Evolutionary conservation across 257 asterid genomes (phyloP).

Genomic region (Scutellaria minor): DNA sequence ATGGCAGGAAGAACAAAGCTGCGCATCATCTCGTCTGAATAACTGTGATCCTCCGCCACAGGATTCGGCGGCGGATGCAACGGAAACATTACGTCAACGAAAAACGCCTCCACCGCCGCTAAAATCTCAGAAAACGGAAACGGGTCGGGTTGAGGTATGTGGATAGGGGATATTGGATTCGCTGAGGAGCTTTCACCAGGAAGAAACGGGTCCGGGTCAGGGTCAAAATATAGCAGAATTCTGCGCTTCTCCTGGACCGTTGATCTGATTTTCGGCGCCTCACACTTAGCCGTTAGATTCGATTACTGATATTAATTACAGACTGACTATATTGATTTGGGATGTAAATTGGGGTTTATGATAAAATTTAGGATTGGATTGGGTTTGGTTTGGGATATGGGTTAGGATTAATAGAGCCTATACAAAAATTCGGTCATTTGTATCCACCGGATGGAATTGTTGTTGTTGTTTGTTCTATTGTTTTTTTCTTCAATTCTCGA

Average conservation of each 20-base stretch:
- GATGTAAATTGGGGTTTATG: constrained; percentile 26
- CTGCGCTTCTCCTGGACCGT: constrained; percentile 33
- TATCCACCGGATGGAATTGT: background rate
- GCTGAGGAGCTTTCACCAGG: constrained; percentile 39
- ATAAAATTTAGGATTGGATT: constrained; percentile 9
- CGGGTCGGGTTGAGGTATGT: constrained; percentile 31
- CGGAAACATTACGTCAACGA: background rate
- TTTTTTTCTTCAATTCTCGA: background rate
- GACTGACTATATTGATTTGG: constrained; percentile 22
- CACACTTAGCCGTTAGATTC: constrained; percentile 38
- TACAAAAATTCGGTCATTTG: constrained; percentile 11
- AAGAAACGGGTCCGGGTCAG: constrained; percentile 32
- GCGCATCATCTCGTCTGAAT: constrained; percentile 21
- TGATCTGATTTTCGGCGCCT: constrained; percentile 34
- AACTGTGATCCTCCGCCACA: constrained; percentile 20
- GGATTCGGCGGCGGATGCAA: background rate
- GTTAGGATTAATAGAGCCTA: background rate
- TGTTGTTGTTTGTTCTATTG: background rate
- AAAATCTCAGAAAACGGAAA: constrained; percentile 20
- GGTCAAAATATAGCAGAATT: constrained; percentile 33
- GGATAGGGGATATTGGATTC: constrained; percentile 38
- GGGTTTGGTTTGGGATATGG: constrained; percentile 15
- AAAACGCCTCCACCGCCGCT: constrained; percentile 28
- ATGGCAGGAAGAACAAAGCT: constrained; percentile 40
- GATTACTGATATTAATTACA: constrained; percentile 15